Conservation (phyloP, 345 rosid species). For the Laguncularia racemosa region DNA sequence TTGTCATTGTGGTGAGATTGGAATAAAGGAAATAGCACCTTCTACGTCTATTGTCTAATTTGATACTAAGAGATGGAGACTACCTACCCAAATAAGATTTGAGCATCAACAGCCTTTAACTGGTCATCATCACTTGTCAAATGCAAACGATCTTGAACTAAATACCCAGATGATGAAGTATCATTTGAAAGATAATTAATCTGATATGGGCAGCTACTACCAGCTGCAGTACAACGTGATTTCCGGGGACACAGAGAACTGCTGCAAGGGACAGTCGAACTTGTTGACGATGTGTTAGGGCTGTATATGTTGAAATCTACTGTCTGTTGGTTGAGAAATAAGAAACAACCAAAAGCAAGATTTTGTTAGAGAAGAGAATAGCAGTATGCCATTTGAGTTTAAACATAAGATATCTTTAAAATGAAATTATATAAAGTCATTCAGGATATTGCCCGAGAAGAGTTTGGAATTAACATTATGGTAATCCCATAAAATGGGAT, state of each 20-base stretch:
- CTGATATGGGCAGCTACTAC: slow-evolving; percentile 52
- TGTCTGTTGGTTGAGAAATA: slow-evolving; percentile 23
- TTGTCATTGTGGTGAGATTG: too few relatives aligned
- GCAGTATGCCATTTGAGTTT: not conserved
- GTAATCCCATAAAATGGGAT: too few relatives aligned
- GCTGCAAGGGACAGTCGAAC: slow-evolving; percentile 49
- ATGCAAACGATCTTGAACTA: slow-evolving; percentile 67
- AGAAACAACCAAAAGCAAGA: not conserved
- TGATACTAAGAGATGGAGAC: not conserved
- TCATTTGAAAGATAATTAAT: slow-evolving; percentile 58
- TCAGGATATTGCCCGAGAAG: too few relatives aligned
- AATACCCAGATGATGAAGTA: slow-evolving; percentile 61
- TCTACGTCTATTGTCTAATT: too few relatives aligned
- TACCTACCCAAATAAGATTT: slow-evolving; percentile 57
- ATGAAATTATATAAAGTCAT: too few relatives aligned
- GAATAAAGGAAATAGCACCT: too few relatives aligned
- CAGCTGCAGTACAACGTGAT: slow-evolving; percentile 41
- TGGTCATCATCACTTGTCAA: slow-evolving; percentile 34
- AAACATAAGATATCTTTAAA: not conserved
- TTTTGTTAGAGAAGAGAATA: not conserved
- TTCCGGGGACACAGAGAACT: slow-evolving; percentile 37
- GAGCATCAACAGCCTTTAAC: slow-evolving; percentile 35
- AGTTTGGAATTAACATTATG: too few relatives aligned
- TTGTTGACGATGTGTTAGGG: slow-evolving; percentile 62
- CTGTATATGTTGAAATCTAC: slow-evolving; percentile 58